These are phyloP conservation scores for Pseudocohnilembus persalinus DNA, from an alignment of 169 alveolate species.

Conservation along the genomic window DNA sequence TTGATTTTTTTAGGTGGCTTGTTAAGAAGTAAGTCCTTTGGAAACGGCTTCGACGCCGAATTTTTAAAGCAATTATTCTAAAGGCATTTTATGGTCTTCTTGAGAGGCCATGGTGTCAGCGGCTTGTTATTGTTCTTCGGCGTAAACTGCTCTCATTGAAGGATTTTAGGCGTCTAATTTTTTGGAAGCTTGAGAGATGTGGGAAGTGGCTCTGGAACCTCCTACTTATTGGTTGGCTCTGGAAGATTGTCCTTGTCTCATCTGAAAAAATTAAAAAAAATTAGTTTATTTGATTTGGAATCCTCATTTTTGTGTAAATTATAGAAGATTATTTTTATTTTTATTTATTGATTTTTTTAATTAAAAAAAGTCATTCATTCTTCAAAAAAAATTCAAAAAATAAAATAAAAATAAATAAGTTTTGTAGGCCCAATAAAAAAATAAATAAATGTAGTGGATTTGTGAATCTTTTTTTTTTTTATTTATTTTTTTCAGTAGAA, in stretches of 20 bases:
- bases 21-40: constrained; percentile 12
- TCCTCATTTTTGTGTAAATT: no score
- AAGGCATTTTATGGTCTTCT: background rate
- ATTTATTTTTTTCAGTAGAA: no score
- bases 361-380: no score
- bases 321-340: no score
- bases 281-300: no score
- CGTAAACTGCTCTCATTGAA: background rate
- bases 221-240: background rate
- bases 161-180: background rate
- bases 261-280: background rate
- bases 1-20: constrained; percentile 3
- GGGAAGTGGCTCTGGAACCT: background rate
- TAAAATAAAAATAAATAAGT: no score
- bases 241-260: background rate
- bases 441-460: no score
- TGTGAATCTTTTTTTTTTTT: no score
- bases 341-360: no score
- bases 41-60: background rate
- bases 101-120: background rate
- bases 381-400: no score
- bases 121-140: background rate
- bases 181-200: background rate
- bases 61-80: background rate
- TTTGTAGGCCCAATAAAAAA: no score